Conservation (phyloP, 192 early-diverging fungal species). For the Dissophora ornata region DNA sequence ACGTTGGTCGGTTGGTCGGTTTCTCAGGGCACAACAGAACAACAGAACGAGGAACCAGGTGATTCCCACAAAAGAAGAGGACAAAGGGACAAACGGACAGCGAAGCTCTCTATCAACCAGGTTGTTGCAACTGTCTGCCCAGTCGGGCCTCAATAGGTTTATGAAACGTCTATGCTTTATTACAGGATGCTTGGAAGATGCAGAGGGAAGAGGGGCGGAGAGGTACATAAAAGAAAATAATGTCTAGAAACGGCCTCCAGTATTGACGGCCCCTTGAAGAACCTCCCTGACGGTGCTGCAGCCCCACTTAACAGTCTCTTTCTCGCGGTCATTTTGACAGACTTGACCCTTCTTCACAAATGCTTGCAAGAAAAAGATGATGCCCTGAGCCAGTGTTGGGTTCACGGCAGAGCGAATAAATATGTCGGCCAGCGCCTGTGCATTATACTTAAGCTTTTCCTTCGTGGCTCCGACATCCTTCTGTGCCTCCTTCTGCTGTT, state of each 20-base stretch:
- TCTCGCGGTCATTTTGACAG: conserved; percentile 72
- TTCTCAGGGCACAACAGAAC: conserved; percentile 9
- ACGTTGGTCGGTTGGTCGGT: conserved; percentile 6
- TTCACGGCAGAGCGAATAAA: conserved; percentile 68
- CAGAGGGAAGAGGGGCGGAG: no score
- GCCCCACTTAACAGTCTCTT: conserved; percentile 71
- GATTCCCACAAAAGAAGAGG: no score
- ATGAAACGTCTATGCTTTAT: background rate
- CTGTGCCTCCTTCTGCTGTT: conserved; percentile 18
- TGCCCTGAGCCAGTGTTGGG: conserved; percentile 82
- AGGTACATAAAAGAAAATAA: no score
- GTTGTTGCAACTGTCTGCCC: no score
- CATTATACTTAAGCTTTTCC: conserved; percentile 54
- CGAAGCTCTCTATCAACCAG: no score
- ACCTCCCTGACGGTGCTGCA: conserved; percentile 76
- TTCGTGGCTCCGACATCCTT: conserved; percentile 30
- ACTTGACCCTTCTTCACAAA: conserved; percentile 73
- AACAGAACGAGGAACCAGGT: no score
- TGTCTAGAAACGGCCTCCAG: conserved; percentile 45
- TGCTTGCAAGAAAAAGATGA: conserved; percentile 85
- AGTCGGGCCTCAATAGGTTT: background rate
- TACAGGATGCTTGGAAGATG: no score
- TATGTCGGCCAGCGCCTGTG: conserved; percentile 63
- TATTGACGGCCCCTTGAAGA: conserved; percentile 45
- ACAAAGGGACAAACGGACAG: no score